phyloP scores from a whole-genome alignment of 2,329 filamentous ascomycete genomes.

The Aspergillus spinulosporus region DNA sequence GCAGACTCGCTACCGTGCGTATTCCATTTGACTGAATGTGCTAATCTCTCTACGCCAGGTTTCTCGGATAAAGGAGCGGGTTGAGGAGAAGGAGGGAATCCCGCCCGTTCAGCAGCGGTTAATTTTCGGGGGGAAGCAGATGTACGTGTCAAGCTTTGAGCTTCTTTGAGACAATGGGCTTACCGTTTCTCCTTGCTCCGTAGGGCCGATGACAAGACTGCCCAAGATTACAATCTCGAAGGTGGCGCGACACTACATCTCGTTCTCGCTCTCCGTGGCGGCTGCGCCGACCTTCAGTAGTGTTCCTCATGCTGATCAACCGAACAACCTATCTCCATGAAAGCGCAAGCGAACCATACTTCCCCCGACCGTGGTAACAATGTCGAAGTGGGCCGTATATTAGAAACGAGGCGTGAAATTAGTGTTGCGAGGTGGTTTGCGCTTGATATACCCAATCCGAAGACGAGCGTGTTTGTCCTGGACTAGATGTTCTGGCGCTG shows the following conservation, averaged over 20 bases:
- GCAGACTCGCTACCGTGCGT: neutral
- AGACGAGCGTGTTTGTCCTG: conserved; percentile 2
- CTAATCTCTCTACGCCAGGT: conserved; percentile 57
- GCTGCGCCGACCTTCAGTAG: conserved; percentile 39
- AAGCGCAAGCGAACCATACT: neutral
- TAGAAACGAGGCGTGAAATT: neutral
- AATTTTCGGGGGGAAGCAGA: conserved; percentile 97
- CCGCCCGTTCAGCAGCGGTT: conserved; percentile 94
- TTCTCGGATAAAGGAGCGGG: conserved; percentile 95
- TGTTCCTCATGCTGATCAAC: conserved; percentile 4
- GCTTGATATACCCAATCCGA: conserved; percentile 12
- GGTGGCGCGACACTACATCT: conserved; percentile 92
- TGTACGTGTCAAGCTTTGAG: conserved; percentile 58
- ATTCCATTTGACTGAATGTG: neutral
- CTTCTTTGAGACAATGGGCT: neutral
- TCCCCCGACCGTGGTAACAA: neutral
- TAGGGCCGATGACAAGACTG: conserved; percentile 94
- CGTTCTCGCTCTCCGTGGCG: conserved; percentile 89
- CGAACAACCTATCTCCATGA: conserved; percentile 1
- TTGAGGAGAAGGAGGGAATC: conserved; percentile 98
- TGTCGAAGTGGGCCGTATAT: neutral
- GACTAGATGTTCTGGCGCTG: neutral
- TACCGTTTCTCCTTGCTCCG: conserved; percentile 8
- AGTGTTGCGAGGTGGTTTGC: neutral
- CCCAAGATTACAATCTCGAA: conserved; percentile 84